Percentiles rank a stretch among this genome's conserved stretches.
Conservation (phyloP, 202 grass and related monocot genomes). For the Cymbopogon flexuosus region DNA sequence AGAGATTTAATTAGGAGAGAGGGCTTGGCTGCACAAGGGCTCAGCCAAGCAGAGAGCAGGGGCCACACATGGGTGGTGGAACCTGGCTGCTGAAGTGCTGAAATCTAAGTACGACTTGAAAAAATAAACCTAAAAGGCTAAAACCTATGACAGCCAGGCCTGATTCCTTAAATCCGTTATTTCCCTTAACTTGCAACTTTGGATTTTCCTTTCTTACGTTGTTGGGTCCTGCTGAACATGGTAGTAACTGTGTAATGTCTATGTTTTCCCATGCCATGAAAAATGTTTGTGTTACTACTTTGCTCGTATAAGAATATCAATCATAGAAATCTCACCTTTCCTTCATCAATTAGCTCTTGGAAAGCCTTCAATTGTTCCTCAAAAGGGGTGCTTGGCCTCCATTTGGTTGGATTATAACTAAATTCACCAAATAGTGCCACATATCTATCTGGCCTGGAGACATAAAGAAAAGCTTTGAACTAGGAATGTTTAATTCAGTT, state of each 20-base stretch:
- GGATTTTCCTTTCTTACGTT: neutral
- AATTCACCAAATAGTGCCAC: conserved; percentile 76
- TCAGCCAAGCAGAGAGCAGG: neutral
- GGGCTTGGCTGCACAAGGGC: neutral
- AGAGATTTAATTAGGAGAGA: neutral
- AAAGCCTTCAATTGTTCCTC: conserved; percentile 77
- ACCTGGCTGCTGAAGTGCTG: too few species aligned
- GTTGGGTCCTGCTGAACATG: neutral
- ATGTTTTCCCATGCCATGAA: neutral
- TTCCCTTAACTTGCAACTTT: neutral
- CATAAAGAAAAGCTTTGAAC: conserved; percentile 20
- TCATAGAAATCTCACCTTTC: conserved; percentile 54
- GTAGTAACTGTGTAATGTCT: neutral
- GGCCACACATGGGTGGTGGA: neutral
- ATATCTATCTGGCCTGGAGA: conserved; percentile 94
- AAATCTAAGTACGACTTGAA: neutral
- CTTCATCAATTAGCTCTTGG: conserved; percentile 72
- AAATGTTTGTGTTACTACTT: neutral
- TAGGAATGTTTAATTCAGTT: neutral
- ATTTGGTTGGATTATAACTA: conserved; percentile 68
- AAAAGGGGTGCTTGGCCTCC: conserved; percentile 81
- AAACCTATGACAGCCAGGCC: neutral
- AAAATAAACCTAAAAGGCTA: neutral
- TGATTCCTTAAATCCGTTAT: neutral
- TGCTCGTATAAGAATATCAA: conserved; percentile 9